Evolutionary conservation across 2,329 filamentous ascomycete species (phyloP).

Genomic region (Fusarium sp.): DNA sequence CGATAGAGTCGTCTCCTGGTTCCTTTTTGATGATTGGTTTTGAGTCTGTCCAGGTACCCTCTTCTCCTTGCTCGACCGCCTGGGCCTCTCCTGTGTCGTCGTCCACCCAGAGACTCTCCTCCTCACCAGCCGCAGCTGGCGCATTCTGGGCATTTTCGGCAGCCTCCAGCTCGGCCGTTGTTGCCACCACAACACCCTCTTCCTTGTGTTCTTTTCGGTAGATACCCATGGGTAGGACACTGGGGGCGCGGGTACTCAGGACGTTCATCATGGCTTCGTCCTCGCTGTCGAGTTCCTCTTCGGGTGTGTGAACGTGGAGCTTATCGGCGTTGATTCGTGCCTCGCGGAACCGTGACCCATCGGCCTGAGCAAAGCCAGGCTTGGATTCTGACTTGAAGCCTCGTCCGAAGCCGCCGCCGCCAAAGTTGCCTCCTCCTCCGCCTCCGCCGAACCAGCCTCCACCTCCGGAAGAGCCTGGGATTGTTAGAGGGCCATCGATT

Average conservation of each 20-base stretch:
- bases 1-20: conserved; percentile 56
- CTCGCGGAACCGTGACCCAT: conserved; percentile 51
- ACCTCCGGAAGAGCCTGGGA: conserved; percentile 32
- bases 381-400: conserved; percentile 51
- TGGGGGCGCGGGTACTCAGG: conserved; percentile 46
- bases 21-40: conserved; percentile 58
- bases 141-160: conserved; percentile 57
- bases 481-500: conserved; percentile 10
- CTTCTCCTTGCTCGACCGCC: conserved; percentile 48
- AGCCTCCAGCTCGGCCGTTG: conserved; percentile 68
- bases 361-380: conserved; percentile 53
- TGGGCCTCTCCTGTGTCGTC: conserved; percentile 46
- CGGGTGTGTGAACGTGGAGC: conserved; percentile 58
- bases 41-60: conserved; percentile 56
- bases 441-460: conserved; percentile 47
- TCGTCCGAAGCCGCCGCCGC: conserved; percentile 45
- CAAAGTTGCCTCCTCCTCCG: conserved; percentile 36
- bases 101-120: conserved; percentile 61
- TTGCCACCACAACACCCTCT: conserved; percentile 64
- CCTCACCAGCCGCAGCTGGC: conserved; percentile 47
- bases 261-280: conserved; percentile 56
- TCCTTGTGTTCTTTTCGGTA: conserved; percentile 66
- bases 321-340: conserved; percentile 68
- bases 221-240: conserved; percentile 67
- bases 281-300: conserved; percentile 61